Evolutionary conservation across 2,329 filamentous ascomycete species (phyloP).

Genomic region (Colletotrichum scovillei): DNA sequence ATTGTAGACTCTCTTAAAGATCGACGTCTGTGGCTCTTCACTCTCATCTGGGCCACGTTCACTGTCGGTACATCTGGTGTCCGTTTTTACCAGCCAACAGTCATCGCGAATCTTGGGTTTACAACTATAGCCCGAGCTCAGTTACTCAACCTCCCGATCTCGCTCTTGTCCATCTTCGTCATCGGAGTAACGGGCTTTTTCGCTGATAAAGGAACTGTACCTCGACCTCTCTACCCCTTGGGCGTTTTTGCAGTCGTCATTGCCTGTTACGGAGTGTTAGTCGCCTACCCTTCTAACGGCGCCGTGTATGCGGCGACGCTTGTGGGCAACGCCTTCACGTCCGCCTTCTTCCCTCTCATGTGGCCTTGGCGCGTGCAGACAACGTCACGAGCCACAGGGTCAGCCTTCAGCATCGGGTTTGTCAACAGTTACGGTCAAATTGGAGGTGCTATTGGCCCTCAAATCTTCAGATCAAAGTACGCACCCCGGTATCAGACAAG

Average conservation of each 20-base stretch:
- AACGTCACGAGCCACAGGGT: conserved; percentile 57
- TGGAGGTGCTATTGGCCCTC: conserved; percentile 58
- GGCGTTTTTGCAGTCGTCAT: conserved; percentile 55
- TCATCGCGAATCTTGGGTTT: conserved; percentile 50
- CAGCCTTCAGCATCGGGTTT: conserved; percentile 62
- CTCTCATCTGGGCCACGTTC: conserved; percentile 55
- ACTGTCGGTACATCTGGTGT: conserved; percentile 55
- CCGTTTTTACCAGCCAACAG: conserved; percentile 55
- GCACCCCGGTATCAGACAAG: conserved; percentile 57
- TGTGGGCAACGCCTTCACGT: conserved; percentile 54
- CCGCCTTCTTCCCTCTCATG: conserved; percentile 60
- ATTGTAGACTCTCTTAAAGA: conserved; percentile 53
- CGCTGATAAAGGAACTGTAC: conserved; percentile 54
- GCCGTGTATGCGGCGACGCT: conserved; percentile 59
- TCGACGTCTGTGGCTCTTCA: conserved; percentile 57
- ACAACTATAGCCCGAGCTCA: conserved; percentile 58
- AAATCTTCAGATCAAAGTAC: conserved; percentile 57
- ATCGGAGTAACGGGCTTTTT: conserved; percentile 55
- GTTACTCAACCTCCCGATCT: conserved; percentile 60
- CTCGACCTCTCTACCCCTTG: conserved; percentile 56
- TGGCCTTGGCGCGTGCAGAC: conserved; percentile 64
- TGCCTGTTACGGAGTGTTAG: conserved; percentile 57
- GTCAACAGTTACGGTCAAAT: conserved; percentile 63
- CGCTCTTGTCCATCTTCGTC: conserved; percentile 53
- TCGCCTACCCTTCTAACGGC: conserved; percentile 56